phyloP scores from a whole-genome alignment of 768 basidiomycete genomes.

The Crucibulum laeve region DNA sequence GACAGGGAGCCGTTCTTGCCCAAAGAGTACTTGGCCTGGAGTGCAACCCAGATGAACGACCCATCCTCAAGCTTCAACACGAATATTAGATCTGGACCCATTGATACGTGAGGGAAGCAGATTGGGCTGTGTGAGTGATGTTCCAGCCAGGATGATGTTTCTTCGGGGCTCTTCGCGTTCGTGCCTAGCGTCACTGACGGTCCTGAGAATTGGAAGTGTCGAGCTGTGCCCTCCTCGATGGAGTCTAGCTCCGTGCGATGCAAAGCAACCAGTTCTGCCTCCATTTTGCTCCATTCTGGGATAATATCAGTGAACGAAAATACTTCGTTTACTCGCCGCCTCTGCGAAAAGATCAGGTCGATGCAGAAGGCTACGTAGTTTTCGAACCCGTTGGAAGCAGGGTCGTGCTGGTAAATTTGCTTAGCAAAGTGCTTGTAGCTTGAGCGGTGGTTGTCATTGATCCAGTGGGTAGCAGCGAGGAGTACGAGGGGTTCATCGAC shows the following conservation, averaged over 20 bases:
- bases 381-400: conserved; percentile 38
- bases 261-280: conserved; percentile 32
- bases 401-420: conserved; percentile 25
- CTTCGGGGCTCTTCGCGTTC: conserved; percentile 28
- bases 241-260: conserved; percentile 16
- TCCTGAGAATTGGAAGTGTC: conserved; percentile 22
- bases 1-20: conserved; percentile 27
- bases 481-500: conserved; percentile 43
- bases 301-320: conserved; percentile 28
- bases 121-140: conserved; percentile 26
- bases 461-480: conserved; percentile 37
- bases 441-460: conserved; percentile 27
- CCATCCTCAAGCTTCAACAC: conserved; percentile 29
- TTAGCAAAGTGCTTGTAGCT: conserved; percentile 34
- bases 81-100: conserved; percentile 42
- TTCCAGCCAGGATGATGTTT: conserved; percentile 29
- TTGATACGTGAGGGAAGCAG: conserved; percentile 34
- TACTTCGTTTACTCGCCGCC: conserved; percentile 25
- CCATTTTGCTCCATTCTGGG: conserved; percentile 30
- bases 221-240: conserved; percentile 23
- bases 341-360: conserved; percentile 29
- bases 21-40: conserved; percentile 35
- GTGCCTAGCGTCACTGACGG: conserved; percentile 33
- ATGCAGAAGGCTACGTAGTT: conserved; percentile 39
- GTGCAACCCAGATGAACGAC: conserved; percentile 34